phyloP scores from a whole-genome alignment of 225 moss, liverwort and hornwort genomes.

The Neckera pumila region DNA sequence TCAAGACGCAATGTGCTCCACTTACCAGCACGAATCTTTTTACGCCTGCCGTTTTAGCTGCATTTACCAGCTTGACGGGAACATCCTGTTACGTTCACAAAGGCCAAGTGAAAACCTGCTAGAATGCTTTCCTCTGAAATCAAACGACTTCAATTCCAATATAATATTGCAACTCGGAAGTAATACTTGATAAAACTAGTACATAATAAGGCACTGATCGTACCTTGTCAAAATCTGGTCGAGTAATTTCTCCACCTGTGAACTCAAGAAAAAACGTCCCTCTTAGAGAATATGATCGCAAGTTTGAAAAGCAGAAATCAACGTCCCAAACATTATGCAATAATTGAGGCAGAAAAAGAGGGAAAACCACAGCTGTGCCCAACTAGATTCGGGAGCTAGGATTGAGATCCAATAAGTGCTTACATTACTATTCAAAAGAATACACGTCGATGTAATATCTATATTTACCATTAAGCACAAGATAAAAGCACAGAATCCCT shows the following conservation, averaged over 20 bases:
- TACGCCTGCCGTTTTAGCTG: constrained; percentile 66
- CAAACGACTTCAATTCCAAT: neutral
- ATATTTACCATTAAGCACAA: neutral
- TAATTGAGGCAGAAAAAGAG: neutral
- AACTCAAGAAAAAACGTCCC: neutral
- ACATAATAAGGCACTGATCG: neutral
- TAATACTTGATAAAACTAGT: neutral
- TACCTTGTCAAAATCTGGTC: constrained; percentile 73
- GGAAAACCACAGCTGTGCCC: neutral
- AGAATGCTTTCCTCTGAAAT: neutral
- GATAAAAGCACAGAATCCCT: neutral
- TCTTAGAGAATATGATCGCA: neutral
- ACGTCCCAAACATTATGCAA: neutral
- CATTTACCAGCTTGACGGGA: constrained; percentile 65
- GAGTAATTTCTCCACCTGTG: constrained; percentile 60
- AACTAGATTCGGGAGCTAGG: neutral
- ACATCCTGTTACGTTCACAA: constrained; percentile 40
- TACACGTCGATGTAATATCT: neutral
- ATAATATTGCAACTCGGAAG: neutral
- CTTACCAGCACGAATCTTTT: constrained; percentile 76
- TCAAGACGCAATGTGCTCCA: neutral
- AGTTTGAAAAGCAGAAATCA: neutral
- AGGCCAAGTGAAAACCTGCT: neutral
- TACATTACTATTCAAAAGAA: neutral
- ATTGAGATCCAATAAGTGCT: neutral